Evolutionary conservation across 176 grass and related monocot species (phyloP).

Genomic region (Alopecurus myosuroides): DNA sequence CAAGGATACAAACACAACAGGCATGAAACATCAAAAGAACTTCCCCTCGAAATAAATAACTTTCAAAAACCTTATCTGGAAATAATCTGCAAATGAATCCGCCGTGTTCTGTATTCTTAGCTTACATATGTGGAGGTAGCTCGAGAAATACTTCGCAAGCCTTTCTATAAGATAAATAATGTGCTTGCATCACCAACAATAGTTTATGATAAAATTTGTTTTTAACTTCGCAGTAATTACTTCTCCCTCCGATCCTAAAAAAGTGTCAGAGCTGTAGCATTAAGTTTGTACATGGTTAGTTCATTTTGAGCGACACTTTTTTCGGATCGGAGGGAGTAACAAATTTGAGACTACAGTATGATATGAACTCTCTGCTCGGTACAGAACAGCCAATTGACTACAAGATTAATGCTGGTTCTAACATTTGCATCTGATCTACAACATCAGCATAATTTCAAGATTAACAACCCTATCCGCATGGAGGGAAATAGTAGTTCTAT

Average conservation of each 20-base stretch:
- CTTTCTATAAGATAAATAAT: not conserved
- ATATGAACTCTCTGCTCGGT: not conserved
- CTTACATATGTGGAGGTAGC: not conserved
- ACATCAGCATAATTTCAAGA: not conserved
- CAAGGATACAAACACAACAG: not conserved
- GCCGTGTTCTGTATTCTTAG: not conserved
- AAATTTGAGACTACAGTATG: not conserved
- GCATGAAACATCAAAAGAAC: not conserved
- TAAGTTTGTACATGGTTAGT: too few species aligned
- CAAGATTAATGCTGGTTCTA: not conserved
- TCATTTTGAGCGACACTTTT: too few species aligned
- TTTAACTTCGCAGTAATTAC: too few species aligned
- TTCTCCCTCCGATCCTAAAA: too few species aligned
- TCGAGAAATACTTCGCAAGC: not conserved
- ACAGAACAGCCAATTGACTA: not conserved
- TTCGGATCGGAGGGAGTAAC: too few species aligned
- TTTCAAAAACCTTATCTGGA: not conserved
- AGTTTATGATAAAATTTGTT: not conserved
- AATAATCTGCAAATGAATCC: constrained; percentile 12
- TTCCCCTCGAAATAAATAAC: not conserved
- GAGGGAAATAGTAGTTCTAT: not conserved
- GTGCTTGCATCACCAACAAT: not conserved
- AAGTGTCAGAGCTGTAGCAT: too few species aligned
- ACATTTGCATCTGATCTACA: not conserved
- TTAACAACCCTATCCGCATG: not conserved